A percentile compares a stretch with the other conserved stretches of the same genome.
Evolutionary conservation across 139 green algal species (phyloP).

Genomic region (Coelastrella sp.): DNA sequence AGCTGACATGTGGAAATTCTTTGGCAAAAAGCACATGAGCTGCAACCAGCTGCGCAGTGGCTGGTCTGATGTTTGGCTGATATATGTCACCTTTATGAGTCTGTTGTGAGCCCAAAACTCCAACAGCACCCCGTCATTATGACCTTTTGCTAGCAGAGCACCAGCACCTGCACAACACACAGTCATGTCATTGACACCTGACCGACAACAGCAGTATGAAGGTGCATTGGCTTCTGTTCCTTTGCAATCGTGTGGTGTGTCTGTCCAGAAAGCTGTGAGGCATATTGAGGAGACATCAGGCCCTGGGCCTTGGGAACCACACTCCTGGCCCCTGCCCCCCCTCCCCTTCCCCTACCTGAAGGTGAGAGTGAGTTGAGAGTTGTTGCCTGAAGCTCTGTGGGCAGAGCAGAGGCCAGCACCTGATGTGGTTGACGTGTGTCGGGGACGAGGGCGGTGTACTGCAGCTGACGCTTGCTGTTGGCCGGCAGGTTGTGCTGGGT

Average conservation of each 20-base stretch:
- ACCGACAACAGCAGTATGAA: neutral
- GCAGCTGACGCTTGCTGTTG: slow-evolving; percentile 77
- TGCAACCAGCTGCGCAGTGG: neutral
- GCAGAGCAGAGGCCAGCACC: slow-evolving; percentile 42
- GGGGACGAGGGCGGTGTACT: slow-evolving; percentile 57
- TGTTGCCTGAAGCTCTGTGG: slow-evolving; percentile 59
- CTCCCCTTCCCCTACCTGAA: slow-evolving; percentile 57
- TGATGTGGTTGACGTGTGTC: neutral
- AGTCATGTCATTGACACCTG: neutral
- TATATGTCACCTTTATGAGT: slow-evolving; percentile 61
- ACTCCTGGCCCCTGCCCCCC: too few species aligned
- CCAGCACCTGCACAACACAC: slow-evolving; percentile 10
- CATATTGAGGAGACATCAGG: too few species aligned
- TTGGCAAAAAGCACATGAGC: too few species aligned
- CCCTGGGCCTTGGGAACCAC: too few species aligned
- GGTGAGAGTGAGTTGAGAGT: slow-evolving; percentile 63
- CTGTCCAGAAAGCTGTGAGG: too few species aligned
- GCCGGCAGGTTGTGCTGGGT: slow-evolving; percentile 84
- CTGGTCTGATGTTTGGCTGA: neutral
- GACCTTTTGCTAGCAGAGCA: slow-evolving; percentile 1
- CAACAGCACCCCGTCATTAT: slow-evolving; percentile 55
- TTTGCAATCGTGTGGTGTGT: neutral
- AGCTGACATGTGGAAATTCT: too few species aligned
- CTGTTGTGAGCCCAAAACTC: slow-evolving; percentile 76
- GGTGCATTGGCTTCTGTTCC: neutral